Evolutionary conservation across 768 basidiomycete species (phyloP), one percentile per base, ranked within the genome.

Genomic region (Paxillus rubicundulus): DNA sequence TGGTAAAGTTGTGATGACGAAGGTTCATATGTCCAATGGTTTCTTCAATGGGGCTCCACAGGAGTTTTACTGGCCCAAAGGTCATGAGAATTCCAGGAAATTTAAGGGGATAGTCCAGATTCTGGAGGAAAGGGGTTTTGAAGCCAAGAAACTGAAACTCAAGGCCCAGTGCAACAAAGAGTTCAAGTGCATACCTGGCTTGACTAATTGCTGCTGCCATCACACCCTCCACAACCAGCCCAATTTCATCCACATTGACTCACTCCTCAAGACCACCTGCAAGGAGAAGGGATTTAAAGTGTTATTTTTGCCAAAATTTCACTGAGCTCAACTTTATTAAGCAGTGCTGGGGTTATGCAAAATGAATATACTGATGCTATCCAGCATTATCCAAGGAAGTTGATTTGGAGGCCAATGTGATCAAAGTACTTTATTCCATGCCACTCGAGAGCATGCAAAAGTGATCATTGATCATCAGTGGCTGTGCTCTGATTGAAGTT

Each of bases 261-360:
- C 49, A 9, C 40, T 43, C 6, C 17, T 50, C 8, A 41, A 50
- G 21, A 6, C 32, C 8, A 9, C 6, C 6, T 43, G 49, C 16
- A n/a, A 8, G 9, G 9, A 34, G 9, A 8, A 14, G 10, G 41
- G 49, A 5, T 50, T 37, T 13, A 13, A 20, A 12, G 24, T 44
- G 14, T 18, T 50, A 6, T 67, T 67, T 47, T 54, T 67, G 1
- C 69, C 69, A 4, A 70, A 70, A 45, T 69, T 63, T 50, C 63
- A 69, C 46, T 61, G 60, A 70, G 52, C 47, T 63, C 20, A 69
- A 69, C 44, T 64, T 64, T 21, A 71, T 71, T 52, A 69, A 71
- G 49, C 60, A 62, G 47, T 66, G 61, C 38, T 70, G 68, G 68
- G 69, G 68, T 1, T 54, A 56, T 46, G 60, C 60, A 33, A 70